Conservation (phyloP, 805 yeast species). For the Candida mattraensis region DNA sequence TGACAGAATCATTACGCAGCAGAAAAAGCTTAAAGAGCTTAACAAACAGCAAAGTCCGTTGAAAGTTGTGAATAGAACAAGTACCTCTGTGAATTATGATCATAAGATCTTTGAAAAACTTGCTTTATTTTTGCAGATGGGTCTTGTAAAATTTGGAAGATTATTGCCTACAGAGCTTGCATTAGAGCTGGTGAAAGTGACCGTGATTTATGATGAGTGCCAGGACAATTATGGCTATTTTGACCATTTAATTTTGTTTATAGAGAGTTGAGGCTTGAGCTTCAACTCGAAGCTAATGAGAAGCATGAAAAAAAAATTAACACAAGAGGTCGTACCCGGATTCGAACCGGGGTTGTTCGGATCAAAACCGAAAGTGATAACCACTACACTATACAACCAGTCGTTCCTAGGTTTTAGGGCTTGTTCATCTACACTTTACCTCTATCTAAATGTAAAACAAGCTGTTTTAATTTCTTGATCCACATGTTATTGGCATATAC, state of each 20-base stretch:
- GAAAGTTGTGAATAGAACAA: conserved; percentile 18
- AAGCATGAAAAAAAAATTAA: conserved; percentile 6
- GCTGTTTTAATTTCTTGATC: no score
- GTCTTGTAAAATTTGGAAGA: conserved; percentile 41
- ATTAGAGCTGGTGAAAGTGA: conserved; percentile 36
- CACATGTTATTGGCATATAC: no score
- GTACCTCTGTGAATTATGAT: conserved; percentile 30
- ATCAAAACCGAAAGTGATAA: conserved; percentile 80
- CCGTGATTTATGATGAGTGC: conserved; percentile 26
- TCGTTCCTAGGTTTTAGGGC: neutral
- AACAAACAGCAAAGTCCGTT: neutral
- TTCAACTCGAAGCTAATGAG: neutral
- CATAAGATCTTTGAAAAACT: conserved; percentile 26
- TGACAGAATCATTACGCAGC: conserved; percentile 15
- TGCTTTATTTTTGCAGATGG: conserved; percentile 35
- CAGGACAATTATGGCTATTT: conserved; percentile 29
- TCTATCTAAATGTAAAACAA: neutral
- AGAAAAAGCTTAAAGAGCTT: conserved; percentile 1
- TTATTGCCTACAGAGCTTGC: conserved; percentile 41
- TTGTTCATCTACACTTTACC: neutral
- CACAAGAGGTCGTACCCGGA: conserved; percentile 72
- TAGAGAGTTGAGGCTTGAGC: conserved; percentile 6
- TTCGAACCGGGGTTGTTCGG: conserved; percentile 83
- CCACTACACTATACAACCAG: conserved; percentile 69
- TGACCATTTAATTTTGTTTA: conserved; percentile 25